Evolutionary conservation across 495 filamentous ascomycete species (phyloP), one percentile per base, ranked within the genome.

Genomic region (Staphylotrichum longicolle): DNA sequence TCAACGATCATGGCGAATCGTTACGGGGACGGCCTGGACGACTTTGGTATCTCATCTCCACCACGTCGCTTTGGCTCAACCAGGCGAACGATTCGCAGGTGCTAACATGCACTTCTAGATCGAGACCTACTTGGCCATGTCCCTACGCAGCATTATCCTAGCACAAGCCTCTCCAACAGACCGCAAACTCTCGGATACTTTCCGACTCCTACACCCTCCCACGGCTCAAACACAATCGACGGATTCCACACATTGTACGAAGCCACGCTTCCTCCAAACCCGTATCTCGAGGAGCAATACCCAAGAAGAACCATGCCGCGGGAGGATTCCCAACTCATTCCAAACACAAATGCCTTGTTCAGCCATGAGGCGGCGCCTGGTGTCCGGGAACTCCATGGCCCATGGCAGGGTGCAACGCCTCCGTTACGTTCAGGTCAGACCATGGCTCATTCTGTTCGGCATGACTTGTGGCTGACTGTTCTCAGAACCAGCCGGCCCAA

Each of bases 1-100:
- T 27, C 37, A 6, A 39, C 37, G 2, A 9, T 30, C 47, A 62
- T 62, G 60, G 54, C 30, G 14, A 27, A 32, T 45, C 37, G 30
- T 0, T 57, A 55, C 51, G 60, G 65, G 15, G 47, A 57, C 33
- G 67, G 59, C 0, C 56, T 73, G 7, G 74, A 76, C 42, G 67
- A 75, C 47, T 75, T 75, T 47, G 73, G 74, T 75, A 60, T 55
- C 37, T 54, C 8, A 7, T 7, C 37, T 39, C 20, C 20, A 27
- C 20, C 20, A 27, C 1, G 20, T 27, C 20, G 20, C 20, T 27
- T 27, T 27, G 20, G 20, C 20, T 27, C 20, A 27, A 27, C 20
- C 20, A 27, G 20, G 20, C 20, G 20, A 27, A 27, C 20, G 20
- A 27, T 27, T 27, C 20, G 20, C 20, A 12, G 3, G 12, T 41